Percentiles rank a stretch among this genome's conserved stretches.
Evolutionary conservation across 371 early-diverging fungal species (phyloP).

Genomic region (Mucor lusitanicus): DNA sequence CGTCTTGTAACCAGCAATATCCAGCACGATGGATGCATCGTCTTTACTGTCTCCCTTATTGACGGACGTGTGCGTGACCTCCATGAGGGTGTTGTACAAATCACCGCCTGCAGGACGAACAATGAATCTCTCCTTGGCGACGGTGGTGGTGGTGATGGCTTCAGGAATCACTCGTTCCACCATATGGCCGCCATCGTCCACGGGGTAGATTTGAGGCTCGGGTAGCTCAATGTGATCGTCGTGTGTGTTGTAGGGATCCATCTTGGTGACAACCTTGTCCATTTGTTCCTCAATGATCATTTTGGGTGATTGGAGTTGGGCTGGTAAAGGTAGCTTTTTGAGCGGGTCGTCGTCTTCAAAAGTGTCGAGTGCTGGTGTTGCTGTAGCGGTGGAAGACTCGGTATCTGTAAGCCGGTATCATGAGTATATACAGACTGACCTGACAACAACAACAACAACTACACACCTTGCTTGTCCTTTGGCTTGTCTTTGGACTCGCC

Average conservation of each 20-base stretch:
- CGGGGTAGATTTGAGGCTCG: slow-evolving; percentile 29
- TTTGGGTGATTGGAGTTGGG: slow-evolving; percentile 48
- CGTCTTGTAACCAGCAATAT: slow-evolving; percentile 65
- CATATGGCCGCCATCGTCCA: slow-evolving; percentile 38
- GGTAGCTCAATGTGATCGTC: slow-evolving; percentile 1
- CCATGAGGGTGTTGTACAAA: slow-evolving; percentile 41
- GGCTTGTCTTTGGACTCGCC: slow-evolving; percentile 28
- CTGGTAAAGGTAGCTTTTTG: slow-evolving; percentile 27
- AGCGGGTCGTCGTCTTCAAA: slow-evolving; percentile 13
- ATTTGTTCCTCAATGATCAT: slow-evolving; percentile 54
- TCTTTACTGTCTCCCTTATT: slow-evolving; percentile 27
- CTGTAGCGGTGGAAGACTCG: neutral
- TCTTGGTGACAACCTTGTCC: slow-evolving; percentile 44
- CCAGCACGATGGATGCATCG: slow-evolving; percentile 51
- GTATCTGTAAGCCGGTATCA: neutral
- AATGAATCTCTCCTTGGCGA: slow-evolving; percentile 49
- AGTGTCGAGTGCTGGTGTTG: neutral
- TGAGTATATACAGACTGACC: neutral
- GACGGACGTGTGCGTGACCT: slow-evolving; percentile 44
- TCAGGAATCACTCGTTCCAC: slow-evolving; percentile 45
- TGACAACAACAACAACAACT: neutral
- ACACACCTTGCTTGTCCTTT: neutral
- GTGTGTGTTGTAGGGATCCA: slow-evolving; percentile 28
- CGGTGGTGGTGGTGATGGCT: slow-evolving; percentile 47
- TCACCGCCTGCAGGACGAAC: slow-evolving; percentile 48